Evolutionary conservation across 1,284 basidiomycete species (phyloP).

Genomic region (Earliella scabrosa): DNA sequence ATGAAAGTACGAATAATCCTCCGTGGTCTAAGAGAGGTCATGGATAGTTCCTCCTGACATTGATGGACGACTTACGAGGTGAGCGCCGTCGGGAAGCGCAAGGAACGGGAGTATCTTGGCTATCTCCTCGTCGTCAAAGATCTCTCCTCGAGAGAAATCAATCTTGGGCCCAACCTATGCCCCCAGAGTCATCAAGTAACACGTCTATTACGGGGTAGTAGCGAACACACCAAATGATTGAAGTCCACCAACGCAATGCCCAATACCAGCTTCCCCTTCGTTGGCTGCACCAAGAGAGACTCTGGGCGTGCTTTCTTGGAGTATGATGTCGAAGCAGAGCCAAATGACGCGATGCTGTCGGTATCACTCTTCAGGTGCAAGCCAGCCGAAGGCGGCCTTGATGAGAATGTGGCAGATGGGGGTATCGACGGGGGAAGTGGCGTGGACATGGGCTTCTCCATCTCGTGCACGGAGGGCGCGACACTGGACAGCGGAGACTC

Average conservation of each 20-base stretch:
- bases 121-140: slow-evolving; percentile 84
- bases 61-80: slow-evolving; percentile 63
- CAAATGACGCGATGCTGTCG: slow-evolving; percentile 64
- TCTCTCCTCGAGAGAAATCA: slow-evolving; percentile 75
- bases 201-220: slow-evolving; percentile 10
- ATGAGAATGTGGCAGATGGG: slow-evolving; percentile 21
- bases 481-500: slow-evolving; percentile 57
- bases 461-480: slow-evolving; percentile 52
- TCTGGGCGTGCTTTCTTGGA: slow-evolving; percentile 80
- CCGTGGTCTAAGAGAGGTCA: slow-evolving; percentile 64
- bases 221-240: slow-evolving; percentile 75
- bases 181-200: slow-evolving; percentile 11
- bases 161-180: slow-evolving; percentile 87
- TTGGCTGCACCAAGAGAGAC: slow-evolving; percentile 64
- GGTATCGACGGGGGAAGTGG: slow-evolving; percentile 21
- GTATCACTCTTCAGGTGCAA: slow-evolving; percentile 45
- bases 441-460: slow-evolving; percentile 33
- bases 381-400: slow-evolving; percentile 25
- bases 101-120: slow-evolving; percentile 90
- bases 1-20: slow-evolving; percentile 98
- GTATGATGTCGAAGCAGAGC: slow-evolving; percentile 58
- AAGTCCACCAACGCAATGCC: slow-evolving; percentile 91
- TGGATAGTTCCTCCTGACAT: background rate
- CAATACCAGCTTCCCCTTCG: slow-evolving; percentile 66
- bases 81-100: slow-evolving; percentile 97